A percentile compares a stretch with the other conserved stretches of the same genome.
These are phyloP conservation scores for Ulmus americana DNA, from an alignment of 331 rosid genomes.

Conservation along the genomic window DNA sequence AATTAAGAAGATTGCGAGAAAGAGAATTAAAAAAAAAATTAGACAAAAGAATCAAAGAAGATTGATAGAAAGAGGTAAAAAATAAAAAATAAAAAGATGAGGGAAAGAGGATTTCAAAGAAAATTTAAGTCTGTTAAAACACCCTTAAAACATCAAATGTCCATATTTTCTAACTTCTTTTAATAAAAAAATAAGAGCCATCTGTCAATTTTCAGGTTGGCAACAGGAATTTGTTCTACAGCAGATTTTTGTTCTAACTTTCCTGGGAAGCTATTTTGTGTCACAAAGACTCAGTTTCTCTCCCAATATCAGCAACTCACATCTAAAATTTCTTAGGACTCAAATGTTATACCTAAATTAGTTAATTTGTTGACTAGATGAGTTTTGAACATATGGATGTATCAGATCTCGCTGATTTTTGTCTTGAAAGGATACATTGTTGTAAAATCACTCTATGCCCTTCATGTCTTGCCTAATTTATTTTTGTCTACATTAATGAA, in stretches of 20 bases:
- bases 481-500: constrained; percentile 17
- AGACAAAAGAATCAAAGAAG: no score
- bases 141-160: no score
- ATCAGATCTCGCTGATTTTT: neutral
- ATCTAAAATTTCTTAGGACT: neutral
- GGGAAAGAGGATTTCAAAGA: no score
- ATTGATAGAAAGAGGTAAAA: no score
- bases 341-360: neutral
- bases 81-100: no score
- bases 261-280: neutral
- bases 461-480: neutral
- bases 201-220: no score
- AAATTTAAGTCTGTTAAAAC: no score
- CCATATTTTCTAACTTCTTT: no score
- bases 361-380: neutral
- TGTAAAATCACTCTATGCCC: neutral
- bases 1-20: no score
- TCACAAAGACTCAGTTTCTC: neutral
- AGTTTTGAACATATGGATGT: neutral
- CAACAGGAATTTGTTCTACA: no score
- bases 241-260: neutral
- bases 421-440: neutral
- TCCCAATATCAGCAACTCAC: constrained; percentile 1
- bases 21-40: no score
- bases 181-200: no score